These are phyloP conservation scores for Bacterosira constricta DNA, from an alignment of 108 stramenopile genomes.

Conservation along the genomic window DNA sequence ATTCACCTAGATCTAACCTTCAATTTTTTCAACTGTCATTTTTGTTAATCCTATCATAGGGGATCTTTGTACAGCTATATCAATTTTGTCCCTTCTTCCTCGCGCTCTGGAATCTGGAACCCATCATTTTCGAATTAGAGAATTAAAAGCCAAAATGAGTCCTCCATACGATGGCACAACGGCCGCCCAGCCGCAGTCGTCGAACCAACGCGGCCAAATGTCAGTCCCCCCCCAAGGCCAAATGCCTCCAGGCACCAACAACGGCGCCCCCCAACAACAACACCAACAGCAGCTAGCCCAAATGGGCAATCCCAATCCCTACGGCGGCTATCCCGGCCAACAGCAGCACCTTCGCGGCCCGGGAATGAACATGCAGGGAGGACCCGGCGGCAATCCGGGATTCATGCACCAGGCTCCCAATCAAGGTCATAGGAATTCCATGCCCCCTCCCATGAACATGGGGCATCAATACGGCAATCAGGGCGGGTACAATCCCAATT, in stretches of 20 bases:
- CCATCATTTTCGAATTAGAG: too few relatives aligned
- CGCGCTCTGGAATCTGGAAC: too few relatives aligned
- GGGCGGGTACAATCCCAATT: slow-evolving; percentile 25
- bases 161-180: slow-evolving; percentile 6
- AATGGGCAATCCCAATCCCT: slow-evolving; percentile 24
- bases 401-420: slow-evolving; percentile 14
- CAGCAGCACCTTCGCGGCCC: slow-evolving; percentile 38
- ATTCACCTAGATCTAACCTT: too few relatives aligned
- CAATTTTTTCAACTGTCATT: too few relatives aligned
- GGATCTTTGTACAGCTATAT: too few relatives aligned
- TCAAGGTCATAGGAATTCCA: slow-evolving; percentile 1
- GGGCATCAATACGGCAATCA: slow-evolving; percentile 19
- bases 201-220: slow-evolving; percentile 8
- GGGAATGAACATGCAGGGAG: slow-evolving; percentile 38
- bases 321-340: slow-evolving; percentile 16
- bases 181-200: slow-evolving; percentile 1
- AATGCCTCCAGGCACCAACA: neutral
- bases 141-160: too few relatives aligned
- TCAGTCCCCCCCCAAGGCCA: slow-evolving; percentile 17
- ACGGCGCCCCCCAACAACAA: slow-evolving; percentile 2
- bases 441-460: slow-evolving; percentile 31
- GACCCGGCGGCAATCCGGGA: slow-evolving; percentile 1
- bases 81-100: too few relatives aligned
- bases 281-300: slow-evolving; percentile 29
- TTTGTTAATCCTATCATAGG: too few relatives aligned